These are phyloP conservation scores for Pseudogymnoascus sp. DNA, from an alignment of 2,329 filamentous ascomycete genomes.

Conservation along the genomic window DNA sequence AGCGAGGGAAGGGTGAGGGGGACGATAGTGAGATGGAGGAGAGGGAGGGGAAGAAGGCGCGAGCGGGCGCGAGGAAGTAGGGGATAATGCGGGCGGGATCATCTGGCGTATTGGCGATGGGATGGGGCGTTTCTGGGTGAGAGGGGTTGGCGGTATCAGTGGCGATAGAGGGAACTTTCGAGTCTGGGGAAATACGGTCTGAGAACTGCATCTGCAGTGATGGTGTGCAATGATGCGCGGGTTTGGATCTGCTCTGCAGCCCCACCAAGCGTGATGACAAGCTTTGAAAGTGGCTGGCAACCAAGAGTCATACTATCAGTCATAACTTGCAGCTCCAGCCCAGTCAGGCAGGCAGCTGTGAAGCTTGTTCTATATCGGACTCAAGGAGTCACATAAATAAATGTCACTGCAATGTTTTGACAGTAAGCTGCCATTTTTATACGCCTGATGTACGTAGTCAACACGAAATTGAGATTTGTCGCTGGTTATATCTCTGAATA, in stretches of 20 bases:
- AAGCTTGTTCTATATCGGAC: not conserved
- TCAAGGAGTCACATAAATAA: not conserved
- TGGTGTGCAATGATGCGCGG: not conserved
- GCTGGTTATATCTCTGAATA: not conserved
- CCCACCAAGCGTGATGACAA: slow-evolving; percentile 3
- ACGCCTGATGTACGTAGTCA: not conserved
- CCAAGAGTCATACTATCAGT: slow-evolving; percentile 3
- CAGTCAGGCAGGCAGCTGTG: not conserved
- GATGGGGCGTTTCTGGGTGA: not conserved
- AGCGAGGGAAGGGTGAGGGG: slow-evolving; percentile 30
- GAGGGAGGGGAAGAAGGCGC: slow-evolving; percentile 34
- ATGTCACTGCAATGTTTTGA: not conserved
- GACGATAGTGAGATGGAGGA: slow-evolving; percentile 54
- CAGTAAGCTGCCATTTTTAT: not conserved
- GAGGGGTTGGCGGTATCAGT: not conserved
- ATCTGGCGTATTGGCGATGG: not conserved
- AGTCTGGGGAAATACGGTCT: not conserved
- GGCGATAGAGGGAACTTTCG: not conserved
- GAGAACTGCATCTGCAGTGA: not conserved
- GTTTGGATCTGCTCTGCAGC: not conserved
- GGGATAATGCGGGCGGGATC: not conserved
- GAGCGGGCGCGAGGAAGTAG: not conserved
- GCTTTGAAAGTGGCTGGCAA: not conserved
- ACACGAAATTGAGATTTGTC: not conserved
- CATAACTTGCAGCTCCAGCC: not conserved